These are phyloP conservation scores for Moringa oleifera DNA, from an alignment of 345 rosid species.

Conservation along the genomic window DNA sequence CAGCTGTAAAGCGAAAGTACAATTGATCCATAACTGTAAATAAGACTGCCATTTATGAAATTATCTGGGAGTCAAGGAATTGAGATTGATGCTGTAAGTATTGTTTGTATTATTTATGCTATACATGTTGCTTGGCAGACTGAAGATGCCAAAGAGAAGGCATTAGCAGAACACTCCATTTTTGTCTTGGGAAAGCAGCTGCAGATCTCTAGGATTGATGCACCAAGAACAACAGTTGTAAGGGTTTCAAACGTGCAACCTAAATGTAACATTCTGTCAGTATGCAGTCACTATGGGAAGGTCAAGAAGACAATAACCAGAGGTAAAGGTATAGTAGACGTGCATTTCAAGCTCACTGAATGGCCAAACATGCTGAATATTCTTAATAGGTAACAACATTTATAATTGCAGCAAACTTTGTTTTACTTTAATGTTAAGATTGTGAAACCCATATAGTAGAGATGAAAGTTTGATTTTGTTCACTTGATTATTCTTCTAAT, in stretches of 20 bases:
- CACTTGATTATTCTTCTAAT: neutral
- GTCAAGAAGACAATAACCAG: neutral
- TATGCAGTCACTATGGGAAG: conserved; percentile 23
- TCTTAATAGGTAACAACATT: conserved; percentile 28
- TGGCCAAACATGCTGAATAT: conserved; percentile 45
- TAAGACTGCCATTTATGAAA: too few relatives aligned
- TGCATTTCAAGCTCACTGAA: conserved; percentile 24
- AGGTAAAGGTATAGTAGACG: conserved; percentile 11
- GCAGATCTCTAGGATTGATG: conserved; percentile 36
- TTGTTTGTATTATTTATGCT: conserved; percentile 5
- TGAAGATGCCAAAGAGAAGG: conserved; percentile 41
- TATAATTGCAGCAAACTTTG: neutral
- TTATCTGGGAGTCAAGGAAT: too few relatives aligned
- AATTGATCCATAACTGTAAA: too few relatives aligned
- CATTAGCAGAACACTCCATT: conserved; percentile 30
- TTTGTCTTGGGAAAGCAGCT: conserved; percentile 19
- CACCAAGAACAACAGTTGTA: conserved; percentile 40
- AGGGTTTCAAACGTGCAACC: conserved; percentile 23
- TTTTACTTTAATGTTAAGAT: neutral
- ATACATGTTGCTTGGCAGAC: conserved; percentile 28
- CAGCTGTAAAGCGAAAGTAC: too few relatives aligned
- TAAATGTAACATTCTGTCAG: too few relatives aligned
- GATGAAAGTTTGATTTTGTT: too few relatives aligned
- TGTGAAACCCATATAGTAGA: too few relatives aligned
- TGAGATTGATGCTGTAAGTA: too few relatives aligned